Evolutionary conservation across 805 yeast species (phyloP), one percentile per base, ranked within the genome.

Genomic region (Komagataella mondaviorum): DNA sequence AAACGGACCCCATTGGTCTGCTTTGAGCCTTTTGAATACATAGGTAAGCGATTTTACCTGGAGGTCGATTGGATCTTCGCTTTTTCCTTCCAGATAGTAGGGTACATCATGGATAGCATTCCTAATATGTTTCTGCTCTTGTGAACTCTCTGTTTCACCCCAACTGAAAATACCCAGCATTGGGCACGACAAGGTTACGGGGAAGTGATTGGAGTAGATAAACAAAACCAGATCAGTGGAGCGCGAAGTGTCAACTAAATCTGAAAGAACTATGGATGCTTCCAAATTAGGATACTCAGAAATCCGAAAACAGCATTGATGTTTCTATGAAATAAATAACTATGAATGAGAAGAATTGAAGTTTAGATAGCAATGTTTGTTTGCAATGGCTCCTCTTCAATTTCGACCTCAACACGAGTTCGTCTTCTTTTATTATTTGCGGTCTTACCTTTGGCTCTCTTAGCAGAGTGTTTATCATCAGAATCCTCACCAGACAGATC

Each of bases 351-450:
- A 30, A 30, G 39, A 48, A 48, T 30, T 48, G 49, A 16, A 43
- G 39, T 20, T 3, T 44, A 24, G 20, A 44, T 46, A 10, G 47
- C 48, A 36, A 45, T 44, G 44, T 49, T 44, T 23, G 47, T 44
- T 30, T 49, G 51, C 7, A 48, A n/a, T 16, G 74, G 75, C 57
- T 85, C 89, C 64, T 82, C 82, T 70, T 88, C 96, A 66, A 86
- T 85, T 69, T 88, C 96, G 56, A 88, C 82, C 66, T 83, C 91
- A 54, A 83, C 80, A 65, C 81, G 79, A 48, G 86, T 83, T 71
- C 85, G 83, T 71, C 80, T 81, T 63, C 70, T 73, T 63, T 64
- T 75, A 65, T 66, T 64, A 53, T 66, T 61, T 14, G 59, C 58
- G 50, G 64, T 58, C 39, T 17, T 24, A 56, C 60, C 63, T 57